These are phyloP conservation scores for Hirsutella thompsonii DNA, from an alignment of 2,329 filamentous ascomycete species.

Conservation along the genomic window DNA sequence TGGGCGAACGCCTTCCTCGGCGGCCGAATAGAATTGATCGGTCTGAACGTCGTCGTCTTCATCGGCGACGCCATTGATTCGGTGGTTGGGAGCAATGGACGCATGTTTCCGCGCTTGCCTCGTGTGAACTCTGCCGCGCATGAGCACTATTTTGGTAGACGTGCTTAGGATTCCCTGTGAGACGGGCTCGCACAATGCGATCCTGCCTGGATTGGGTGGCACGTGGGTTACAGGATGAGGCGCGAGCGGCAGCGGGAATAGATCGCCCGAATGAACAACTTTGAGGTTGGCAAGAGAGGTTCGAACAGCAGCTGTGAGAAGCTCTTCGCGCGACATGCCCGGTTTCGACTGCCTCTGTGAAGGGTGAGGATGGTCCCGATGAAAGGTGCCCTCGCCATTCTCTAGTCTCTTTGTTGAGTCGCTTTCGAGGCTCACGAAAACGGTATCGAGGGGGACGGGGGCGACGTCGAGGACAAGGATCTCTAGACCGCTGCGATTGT, in stretches of 20 bases:
- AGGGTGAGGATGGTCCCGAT: slow-evolving; percentile 43
- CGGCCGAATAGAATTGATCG: slow-evolving; percentile 86
- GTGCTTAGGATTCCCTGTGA: slow-evolving; percentile 71
- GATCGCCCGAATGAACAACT: slow-evolving; percentile 73
- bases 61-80: slow-evolving; percentile 44
- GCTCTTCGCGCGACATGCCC: slow-evolving; percentile 35
- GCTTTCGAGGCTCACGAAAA: slow-evolving; percentile 77
- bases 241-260: slow-evolving; percentile 63
- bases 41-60: slow-evolving; percentile 69
- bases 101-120: slow-evolving; percentile 36
- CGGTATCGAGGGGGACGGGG: slow-evolving; percentile 66
- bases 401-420: slow-evolving; percentile 70
- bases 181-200: slow-evolving; percentile 89
- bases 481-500: slow-evolving; percentile 68
- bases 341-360: slow-evolving; percentile 22
- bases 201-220: slow-evolving; percentile 70
- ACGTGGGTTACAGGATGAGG: slow-evolving; percentile 81
- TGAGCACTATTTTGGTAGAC: slow-evolving; percentile 72
- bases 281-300: slow-evolving; percentile 59
- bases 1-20: slow-evolving; percentile 60
- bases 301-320: slow-evolving; percentile 54
- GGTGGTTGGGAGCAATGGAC: slow-evolving; percentile 26
- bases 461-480: slow-evolving; percentile 71
- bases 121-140: slow-evolving; percentile 44
- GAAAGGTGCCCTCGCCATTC: slow-evolving; percentile 73